These are phyloP conservation scores for Plantago coronopus DNA, from an alignment of 305 asterid genomes.

Conservation along the genomic window DNA sequence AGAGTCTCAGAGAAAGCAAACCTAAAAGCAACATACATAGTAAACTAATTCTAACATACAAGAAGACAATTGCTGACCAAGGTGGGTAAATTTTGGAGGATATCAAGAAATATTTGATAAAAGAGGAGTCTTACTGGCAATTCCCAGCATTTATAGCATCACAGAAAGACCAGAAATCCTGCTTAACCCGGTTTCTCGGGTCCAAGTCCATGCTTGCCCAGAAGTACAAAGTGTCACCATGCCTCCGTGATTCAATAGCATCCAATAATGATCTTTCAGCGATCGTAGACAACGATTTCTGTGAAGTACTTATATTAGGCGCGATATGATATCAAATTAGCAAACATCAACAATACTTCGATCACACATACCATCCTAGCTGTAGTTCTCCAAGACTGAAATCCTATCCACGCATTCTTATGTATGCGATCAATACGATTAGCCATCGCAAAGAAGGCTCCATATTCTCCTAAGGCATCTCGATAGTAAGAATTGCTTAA, in stretches of 20 bases:
- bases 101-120: not conserved
- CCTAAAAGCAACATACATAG: slow-evolving; percentile 33
- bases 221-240: slow-evolving; percentile 76
- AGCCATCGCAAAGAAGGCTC: slow-evolving; percentile 91
- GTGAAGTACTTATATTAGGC: slow-evolving; percentile 25
- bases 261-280: slow-evolving; percentile 66
- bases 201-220: slow-evolving; percentile 77
- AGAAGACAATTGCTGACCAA: not conserved
- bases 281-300: slow-evolving; percentile 61
- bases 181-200: slow-evolving; percentile 44
- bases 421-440: slow-evolving; percentile 86
- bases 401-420: slow-evolving; percentile 97
- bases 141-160: slow-evolving; percentile 86
- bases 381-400: slow-evolving; percentile 94
- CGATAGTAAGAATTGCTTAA: slow-evolving; percentile 67
- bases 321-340: too few species aligned
- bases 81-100: not conserved
- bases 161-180: slow-evolving; percentile 93
- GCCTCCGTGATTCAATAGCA: slow-evolving; percentile 59
- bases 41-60: not conserved
- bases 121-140: slow-evolving; percentile 60
- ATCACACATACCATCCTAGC: slow-evolving; percentile 61
- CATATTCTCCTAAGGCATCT: slow-evolving; percentile 74
- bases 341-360: not conserved
- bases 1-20: slow-evolving; percentile 70